Base-by-base conservation (phyloP, 2,329 filamentous ascomycete genomes). In the Trichoderma hamatum region DNA sequence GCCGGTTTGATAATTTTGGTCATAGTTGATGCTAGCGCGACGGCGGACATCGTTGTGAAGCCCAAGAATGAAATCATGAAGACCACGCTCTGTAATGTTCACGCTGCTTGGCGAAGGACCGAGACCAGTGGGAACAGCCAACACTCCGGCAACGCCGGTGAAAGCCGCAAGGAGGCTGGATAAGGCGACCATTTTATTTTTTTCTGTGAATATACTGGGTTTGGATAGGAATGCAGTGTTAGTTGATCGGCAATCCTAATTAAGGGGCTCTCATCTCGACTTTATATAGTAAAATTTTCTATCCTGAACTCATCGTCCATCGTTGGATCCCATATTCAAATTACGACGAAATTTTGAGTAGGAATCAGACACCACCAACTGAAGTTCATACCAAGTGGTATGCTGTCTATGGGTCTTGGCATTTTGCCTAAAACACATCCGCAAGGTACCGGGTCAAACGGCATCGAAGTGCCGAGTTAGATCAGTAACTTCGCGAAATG, bases 1-100 rank as follows among this genome's bases (percentile, higher is more conserved):
- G 10, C 71, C 71, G 1, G 71, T 72, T 30, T 62, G 61, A 55
- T 72, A 72, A 32, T 72, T 67, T 30, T 72, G 71, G 14, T 72
- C 61, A 52, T 72, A 72, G 55, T 72, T 69, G 59, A 71, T 72
- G 60, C n/a, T 51, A 19, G 67, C 67, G 21, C 67, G 67, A 30
- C 67, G 58, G 26, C 49, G 56, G 7, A 64, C 9, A n/a, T 43
- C 49, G 10, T 64, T 69, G 52, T 56, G 67, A 5, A 60, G 36
- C 4, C 52, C 67, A 36, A 69, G 67, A 30, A 69, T 26, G 13
- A 69, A 64, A 13, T 69, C 67, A 36, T 58, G 24, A 19, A 51
- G 39, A 21, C 67, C 67, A 43, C 67, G 67, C 30, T 69, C 67
- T 3, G 56, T 61, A 13, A 68, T 43, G 55, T 68, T 60, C 4